A percentile compares a stretch with the other conserved stretches of the same genome.
Evolutionary conservation across 805 yeast species (phyloP).

Genomic region (Saccharomycopsis sp.): DNA sequence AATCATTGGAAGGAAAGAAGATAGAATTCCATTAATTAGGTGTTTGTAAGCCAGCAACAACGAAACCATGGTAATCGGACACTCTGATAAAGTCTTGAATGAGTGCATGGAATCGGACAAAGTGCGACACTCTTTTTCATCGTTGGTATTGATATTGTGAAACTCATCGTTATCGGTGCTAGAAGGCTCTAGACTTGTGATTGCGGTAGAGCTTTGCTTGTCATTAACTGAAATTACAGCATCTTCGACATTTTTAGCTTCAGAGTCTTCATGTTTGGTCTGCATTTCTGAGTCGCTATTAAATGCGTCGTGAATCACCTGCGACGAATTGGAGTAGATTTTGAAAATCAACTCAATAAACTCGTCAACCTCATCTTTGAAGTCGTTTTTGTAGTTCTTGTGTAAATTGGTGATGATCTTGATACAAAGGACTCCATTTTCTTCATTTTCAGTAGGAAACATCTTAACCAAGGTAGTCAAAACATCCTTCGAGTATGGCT

Average conservation of each 20-base stretch:
- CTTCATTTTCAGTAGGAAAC: constrained; percentile 80
- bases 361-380: constrained; percentile 66
- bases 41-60: constrained; percentile 82
- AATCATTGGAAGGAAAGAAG: constrained; percentile 74
- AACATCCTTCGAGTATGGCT: constrained; percentile 57
- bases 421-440: constrained; percentile 88
- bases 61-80: constrained; percentile 95
- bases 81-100: constrained; percentile 88
- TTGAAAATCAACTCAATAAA: constrained; percentile 71
- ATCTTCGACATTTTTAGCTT: not conserved
- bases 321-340: constrained; percentile 74
- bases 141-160: constrained; percentile 35
- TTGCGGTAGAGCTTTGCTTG: not conserved
- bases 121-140: constrained; percentile 29
- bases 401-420: constrained; percentile 80
- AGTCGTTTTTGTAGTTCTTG: constrained; percentile 66
- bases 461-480: constrained; percentile 53
- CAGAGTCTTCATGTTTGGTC: not conserved
- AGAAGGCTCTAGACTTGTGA: constrained; percentile 28
- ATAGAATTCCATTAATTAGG: constrained; percentile 62
- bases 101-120: constrained; percentile 68
- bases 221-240: not conserved
- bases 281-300: constrained; percentile 25
- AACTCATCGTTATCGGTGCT: constrained; percentile 13
- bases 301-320: constrained; percentile 66